Base-by-base conservation (phyloP, 176 grass and related monocot species). In the Rhynchospora tenuis region DNA sequence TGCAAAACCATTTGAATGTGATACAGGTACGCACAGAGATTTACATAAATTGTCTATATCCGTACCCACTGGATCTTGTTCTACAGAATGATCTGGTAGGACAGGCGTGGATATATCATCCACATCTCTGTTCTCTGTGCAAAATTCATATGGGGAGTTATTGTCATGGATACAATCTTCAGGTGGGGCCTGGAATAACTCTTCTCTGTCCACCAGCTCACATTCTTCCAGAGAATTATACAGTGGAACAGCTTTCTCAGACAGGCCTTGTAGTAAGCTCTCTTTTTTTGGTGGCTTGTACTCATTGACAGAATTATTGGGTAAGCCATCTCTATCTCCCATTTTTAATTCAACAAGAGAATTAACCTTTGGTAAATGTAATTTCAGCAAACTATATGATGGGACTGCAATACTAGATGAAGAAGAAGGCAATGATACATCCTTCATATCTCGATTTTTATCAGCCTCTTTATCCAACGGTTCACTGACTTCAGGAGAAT, bases 291-390 rank as follows among this genome's bases (percentile, higher is more conserved):
- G 67, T 71, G 38, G 8, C 67, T 45, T 71, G 38, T 50, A 56
- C 15, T 27, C 73, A 56, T 55, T 77, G 50, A 50, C 24, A 56
- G 14, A 31, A 7, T 77, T 56, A 56, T 16, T 33, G 1, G 24
- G 73, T 77, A 77, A 31, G 73, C 73, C 13, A 9, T 77, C 15
- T 14, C 50, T 29, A 56, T 56, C 31, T 16, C 55, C 50, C 48
- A 77, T 56, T 13, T 77, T 77, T 48, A 56, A 77, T 28, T 77
- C 73, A 54, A 23, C 73, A 31, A 77, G 50, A 77, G 73, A 77
- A 77, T 77, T 77, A 77, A 77, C 73, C 73, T 50, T 77, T 31
- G 73, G 55, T 77, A 77, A 77, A 77, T 77, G 73, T 19, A 55
- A 77, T 77, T 77, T 24, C 73, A 77, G 17, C 56, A 77, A 56